These are phyloP conservation scores for Datura wrightii DNA, from an alignment of 257 asterid genomes.

Conservation along the genomic window DNA sequence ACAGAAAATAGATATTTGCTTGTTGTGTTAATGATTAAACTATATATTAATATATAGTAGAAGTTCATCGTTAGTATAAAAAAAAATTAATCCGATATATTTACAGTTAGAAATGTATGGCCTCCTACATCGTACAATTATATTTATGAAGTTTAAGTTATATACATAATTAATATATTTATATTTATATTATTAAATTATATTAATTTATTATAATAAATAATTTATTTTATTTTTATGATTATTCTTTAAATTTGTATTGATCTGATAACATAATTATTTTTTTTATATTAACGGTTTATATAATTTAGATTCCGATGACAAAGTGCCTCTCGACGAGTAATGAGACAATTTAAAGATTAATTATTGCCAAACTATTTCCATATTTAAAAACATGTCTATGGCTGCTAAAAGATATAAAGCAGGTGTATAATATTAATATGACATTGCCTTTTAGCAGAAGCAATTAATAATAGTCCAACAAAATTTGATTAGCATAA, in stretches of 20 bases:
- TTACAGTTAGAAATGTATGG: neutral
- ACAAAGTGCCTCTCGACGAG: neutral
- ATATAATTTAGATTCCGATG: too few relatives aligned
- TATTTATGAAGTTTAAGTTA: too few relatives aligned
- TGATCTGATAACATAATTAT: too few relatives aligned
- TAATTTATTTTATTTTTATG: too few relatives aligned
- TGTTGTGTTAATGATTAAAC: neutral
- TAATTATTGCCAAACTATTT: neutral
- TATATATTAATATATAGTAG: neutral
- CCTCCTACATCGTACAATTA: neutral
- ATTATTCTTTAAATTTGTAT: too few relatives aligned
- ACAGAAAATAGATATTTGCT: neutral
- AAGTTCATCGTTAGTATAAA: neutral
- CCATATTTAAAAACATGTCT: conserved; percentile 23
- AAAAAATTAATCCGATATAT: too few relatives aligned
- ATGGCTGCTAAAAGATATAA: conserved; percentile 2
- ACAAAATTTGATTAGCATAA: conserved; percentile 3
- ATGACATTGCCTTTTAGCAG: neutral
- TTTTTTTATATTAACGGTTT: too few relatives aligned
- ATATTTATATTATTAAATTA: too few relatives aligned
- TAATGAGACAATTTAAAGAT: neutral
- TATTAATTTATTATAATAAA: too few relatives aligned
- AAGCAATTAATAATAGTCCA: conserved; percentile 3
- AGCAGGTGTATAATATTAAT: neutral
- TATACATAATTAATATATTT: too few relatives aligned